Evolutionary conservation across 768 basidiomycete species (phyloP).

Genomic region (Lyophyllum decastes): DNA sequence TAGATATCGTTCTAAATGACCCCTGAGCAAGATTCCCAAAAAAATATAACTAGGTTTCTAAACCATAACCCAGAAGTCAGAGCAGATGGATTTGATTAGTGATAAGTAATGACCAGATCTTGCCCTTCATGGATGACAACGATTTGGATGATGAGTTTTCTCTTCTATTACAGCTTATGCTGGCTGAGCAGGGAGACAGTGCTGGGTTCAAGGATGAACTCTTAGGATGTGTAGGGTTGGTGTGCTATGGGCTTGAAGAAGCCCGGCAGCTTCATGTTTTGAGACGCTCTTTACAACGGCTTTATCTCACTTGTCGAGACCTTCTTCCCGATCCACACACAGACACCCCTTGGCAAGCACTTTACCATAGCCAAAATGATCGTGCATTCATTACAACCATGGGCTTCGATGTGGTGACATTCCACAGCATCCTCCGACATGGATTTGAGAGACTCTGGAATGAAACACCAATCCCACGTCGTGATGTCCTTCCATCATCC

Average conservation of each 20-base stretch:
- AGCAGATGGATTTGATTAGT: too few relatives aligned
- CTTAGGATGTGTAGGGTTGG: too few relatives aligned
- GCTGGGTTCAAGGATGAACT: too few relatives aligned
- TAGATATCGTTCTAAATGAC: too few relatives aligned
- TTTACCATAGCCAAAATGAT: conserved; percentile 31
- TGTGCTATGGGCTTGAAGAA: neutral
- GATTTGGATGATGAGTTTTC: too few relatives aligned
- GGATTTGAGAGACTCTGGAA: conserved; percentile 33
- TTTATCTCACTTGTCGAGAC: conserved; percentile 29
- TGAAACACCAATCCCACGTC: conserved; percentile 28
- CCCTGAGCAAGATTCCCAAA: too few relatives aligned
- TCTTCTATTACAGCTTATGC: too few relatives aligned
- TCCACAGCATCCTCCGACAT: conserved; percentile 29
- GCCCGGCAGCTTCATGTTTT: neutral
- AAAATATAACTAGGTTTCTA: too few relatives aligned
- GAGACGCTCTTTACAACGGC: conserved; percentile 5
- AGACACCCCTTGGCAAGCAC: conserved; percentile 3
- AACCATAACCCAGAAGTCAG: too few relatives aligned
- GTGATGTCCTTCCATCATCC: conserved; percentile 19
- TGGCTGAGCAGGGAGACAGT: too few relatives aligned
- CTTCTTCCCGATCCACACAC: conserved; percentile 25
- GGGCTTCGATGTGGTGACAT: conserved; percentile 40
- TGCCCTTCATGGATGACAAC: too few relatives aligned
- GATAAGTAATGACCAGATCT: too few relatives aligned
- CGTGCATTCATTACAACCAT: conserved; percentile 47